Base-by-base conservation (phyloP, 768 basidiomycete genomes). In the Chalciporus chontae region DNA sequence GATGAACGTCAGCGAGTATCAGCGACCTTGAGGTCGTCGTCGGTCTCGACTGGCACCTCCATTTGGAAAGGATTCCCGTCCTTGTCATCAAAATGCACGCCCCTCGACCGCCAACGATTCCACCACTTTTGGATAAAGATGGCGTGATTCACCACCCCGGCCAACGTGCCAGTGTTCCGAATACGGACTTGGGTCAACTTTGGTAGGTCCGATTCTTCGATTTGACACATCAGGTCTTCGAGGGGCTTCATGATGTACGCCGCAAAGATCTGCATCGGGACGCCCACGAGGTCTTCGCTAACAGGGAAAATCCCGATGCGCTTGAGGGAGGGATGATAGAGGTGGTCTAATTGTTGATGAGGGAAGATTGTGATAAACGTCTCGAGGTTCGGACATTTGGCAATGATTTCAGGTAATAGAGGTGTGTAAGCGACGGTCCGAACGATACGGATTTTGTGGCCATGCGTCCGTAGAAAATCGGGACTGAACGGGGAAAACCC, bases 231-330 rank as follows among this genome's bases (percentile, higher is more conserved):
- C 11, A 75, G 48, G n/a, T 58, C 62, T 23, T 74, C 72, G 17
- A 77, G 62, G 6, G 74, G 74, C 17, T 54, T 60, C 59, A 78
- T 63, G 24, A 78, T 69, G 18, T 74, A 74, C 18, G 64, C 59
- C 5, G 60, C 55, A 40, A 72, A 76, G 39, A 75, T 61, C 21
- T 63, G 65, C 8, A 53, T 45, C 1, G 75, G 77, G 3, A 73
- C 73, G 2, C 56, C 60, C 9, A 71, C 62, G 7, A 60, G 32
- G 21, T 74, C 63, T 18, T 75, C 76, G 34, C 67, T 63, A 27
- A 67, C 56, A n/a, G 77, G 76, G 17, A 69, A 62, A 44, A 78
- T 70, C 31, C 74, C 75, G 15, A 78, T 75, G n/a, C 71, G 68
- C 36, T 63, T 56, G 3, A 78, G 53, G 0, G 68, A 55, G 2